Base-by-base conservation (phyloP, 192 early-diverging fungal genomes). In the Pilobolus umbonatus region DNA sequence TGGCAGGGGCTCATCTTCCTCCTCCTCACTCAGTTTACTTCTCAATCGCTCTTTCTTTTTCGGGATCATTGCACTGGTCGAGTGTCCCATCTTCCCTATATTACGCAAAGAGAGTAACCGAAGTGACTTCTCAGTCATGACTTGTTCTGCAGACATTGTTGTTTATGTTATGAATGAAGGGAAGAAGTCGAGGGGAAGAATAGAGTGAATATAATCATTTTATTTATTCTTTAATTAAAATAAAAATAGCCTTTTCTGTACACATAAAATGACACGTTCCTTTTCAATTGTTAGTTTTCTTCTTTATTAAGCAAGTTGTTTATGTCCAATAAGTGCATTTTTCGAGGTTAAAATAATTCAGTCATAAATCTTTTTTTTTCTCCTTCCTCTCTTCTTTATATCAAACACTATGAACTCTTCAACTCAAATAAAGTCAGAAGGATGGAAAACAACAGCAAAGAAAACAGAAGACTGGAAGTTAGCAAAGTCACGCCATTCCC, bases 381-480 rank as follows among this genome's bases (percentile, higher is more conserved):
- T 48, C 8, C 11, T 25, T 25, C 26, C 24, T 5, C 0, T 25
- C 26, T 25, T 9, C 12, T 48, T 19, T 0, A 25, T 25, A 6
- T 31, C 35, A 55, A 36, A 22, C 36, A 55, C 8, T 5, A n/a
- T 11, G 15, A 34, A 39, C 22, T 4, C n/a, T n/a, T n/a, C 52
- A 55, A 14, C 2, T 12, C 12, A 1, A 2, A 36, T 34, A 28
- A 31, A 43, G 24, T 25, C 24, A 17, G 55, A 57, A 32, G 17
- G 3, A 19, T 57, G 55, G 55, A 57, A 24, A 19, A 57, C 55
- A 44, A 57, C 14, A 25, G 45, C 15, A 4, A 54, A 21, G 5
- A 43, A 19, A 19, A 31, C 25, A 10, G 55, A 57, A 22, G 25
- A 29, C 17, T 57, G 55, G 55, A 57, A 57, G 31, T 45, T 57